Percentiles rank a stretch among this genome's conserved stretches.
Conservation (phyloP, 2,329 filamentous ascomycete species). For the Exophiala xenobiotica region DNA sequence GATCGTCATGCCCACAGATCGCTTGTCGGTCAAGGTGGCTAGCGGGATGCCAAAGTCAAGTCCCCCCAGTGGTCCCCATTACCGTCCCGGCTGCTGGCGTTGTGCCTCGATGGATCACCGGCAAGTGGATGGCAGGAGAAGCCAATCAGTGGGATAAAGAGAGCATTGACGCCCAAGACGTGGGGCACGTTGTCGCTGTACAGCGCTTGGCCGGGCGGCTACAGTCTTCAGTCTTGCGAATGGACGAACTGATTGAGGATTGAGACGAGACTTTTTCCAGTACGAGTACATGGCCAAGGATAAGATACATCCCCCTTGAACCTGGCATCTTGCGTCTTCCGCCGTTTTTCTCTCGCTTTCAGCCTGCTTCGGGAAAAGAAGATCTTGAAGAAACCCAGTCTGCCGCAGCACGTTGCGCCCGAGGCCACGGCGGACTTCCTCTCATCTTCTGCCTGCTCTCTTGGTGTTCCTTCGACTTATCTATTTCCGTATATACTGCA, state of each 20-base stretch:
- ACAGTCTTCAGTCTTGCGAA: slow-evolving; percentile 8
- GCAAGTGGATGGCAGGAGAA: background rate
- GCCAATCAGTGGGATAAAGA: slow-evolving; percentile 17
- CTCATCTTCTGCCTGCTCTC: slow-evolving; percentile 2
- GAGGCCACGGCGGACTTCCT: no score
- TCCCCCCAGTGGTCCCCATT: no score
- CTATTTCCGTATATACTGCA: slow-evolving; percentile 5
- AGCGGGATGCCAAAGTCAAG: background rate
- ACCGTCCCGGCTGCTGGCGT: slow-evolving; percentile 1
- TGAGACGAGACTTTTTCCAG: background rate
- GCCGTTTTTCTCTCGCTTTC: background rate
- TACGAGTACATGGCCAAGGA: background rate
- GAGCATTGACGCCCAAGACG: slow-evolving; percentile 23
- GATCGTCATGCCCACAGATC: background rate
- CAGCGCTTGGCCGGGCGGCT: slow-evolving; percentile 25
- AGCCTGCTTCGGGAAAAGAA: background rate
- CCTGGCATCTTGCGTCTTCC: no score
- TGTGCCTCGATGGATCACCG: background rate
- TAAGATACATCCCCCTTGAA: background rate
- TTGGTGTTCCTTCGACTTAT: background rate
- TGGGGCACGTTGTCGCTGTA: slow-evolving; percentile 16
- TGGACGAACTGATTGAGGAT: background rate
- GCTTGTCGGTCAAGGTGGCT: background rate
- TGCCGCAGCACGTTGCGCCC: no score
- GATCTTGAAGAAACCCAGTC: background rate